A percentile compares a stretch with the other conserved stretches of the same genome.
These are phyloP conservation scores for Amaranthus palmeri DNA, from an alignment of 148 eudicot genomes.

Conservation along the genomic window DNA sequence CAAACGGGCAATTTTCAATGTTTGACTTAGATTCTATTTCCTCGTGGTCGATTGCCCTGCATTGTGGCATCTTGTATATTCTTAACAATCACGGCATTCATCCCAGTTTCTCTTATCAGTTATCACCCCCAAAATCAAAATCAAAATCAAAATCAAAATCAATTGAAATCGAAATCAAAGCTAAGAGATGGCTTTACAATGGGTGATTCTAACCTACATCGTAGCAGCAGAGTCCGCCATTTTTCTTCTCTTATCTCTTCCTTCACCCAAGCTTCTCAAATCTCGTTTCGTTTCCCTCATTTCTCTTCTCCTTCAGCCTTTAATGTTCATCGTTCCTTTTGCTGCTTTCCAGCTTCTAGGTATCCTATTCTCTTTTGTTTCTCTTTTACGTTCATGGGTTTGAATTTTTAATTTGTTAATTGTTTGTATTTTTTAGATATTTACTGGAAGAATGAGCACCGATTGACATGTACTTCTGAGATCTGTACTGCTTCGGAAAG, in stretches of 20 bases:
- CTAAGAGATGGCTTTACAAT: conserved; percentile 71
- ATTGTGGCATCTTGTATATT: too few relatives aligned
- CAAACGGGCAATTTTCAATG: too few relatives aligned
- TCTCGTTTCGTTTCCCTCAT: conserved; percentile 68
- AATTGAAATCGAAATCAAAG: neutral
- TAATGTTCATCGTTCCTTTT: conserved; percentile 79
- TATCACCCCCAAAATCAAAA: neutral
- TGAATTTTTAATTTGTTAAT: too few relatives aligned
- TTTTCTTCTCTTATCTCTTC: conserved; percentile 57
- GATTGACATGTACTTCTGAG: conserved; percentile 84
- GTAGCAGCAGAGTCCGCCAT: conserved; percentile 79
- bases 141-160: neutral
- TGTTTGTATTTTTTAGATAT: too few relatives aligned
- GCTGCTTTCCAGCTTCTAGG: conserved; percentile 89
- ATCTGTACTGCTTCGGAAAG: conserved; percentile 92
- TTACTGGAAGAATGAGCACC: conserved; percentile 93
- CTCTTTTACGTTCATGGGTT: neutral
- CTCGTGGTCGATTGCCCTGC: too few relatives aligned
- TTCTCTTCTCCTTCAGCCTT: conserved; percentile 74
- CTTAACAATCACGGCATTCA: too few relatives aligned
- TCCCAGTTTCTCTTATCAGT: neutral
- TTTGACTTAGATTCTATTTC: too few relatives aligned
- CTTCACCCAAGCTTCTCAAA: conserved; percentile 66
- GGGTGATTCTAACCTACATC: conserved; percentile 76
- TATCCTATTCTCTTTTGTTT: conserved; percentile 14